Percentiles rank a stretch among this genome's conserved stretches.
Evolutionary conservation across 2,329 filamentous ascomycete genomes (phyloP).

Genomic region (Magnaporthiopsis incrustans): DNA sequence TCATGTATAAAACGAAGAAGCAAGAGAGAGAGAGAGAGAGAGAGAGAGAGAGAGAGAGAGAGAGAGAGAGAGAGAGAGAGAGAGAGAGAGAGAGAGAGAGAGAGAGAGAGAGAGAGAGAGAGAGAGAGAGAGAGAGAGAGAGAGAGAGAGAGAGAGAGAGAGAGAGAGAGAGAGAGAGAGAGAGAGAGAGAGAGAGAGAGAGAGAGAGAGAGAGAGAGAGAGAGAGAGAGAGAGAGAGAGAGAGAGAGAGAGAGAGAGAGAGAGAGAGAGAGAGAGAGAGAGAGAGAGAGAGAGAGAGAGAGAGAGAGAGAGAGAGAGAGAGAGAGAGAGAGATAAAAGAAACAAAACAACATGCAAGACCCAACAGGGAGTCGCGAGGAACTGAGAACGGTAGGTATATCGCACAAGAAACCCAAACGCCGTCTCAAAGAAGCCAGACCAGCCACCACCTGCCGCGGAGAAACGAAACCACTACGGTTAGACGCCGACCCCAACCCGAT

Average conservation of each 20-base stretch:
- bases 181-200: not conserved
- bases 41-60: not conserved
- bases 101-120: not conserved
- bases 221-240: not conserved
- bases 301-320: not conserved
- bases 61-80: not conserved
- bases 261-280: not conserved
- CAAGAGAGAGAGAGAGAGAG: not conserved
- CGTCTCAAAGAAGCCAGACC: slow-evolving; percentile 1
- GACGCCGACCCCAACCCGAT: too few relatives aligned
- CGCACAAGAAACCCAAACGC: not conserved
- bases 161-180: not conserved
- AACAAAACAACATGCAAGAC: not conserved
- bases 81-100: not conserved
- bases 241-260: not conserved
- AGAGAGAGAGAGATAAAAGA: slow-evolving; percentile 1
- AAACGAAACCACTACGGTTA: not conserved
- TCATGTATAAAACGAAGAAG: too few relatives aligned
- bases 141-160: not conserved
- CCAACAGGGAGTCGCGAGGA: not conserved
- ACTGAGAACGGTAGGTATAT: not conserved
- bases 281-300: not conserved
- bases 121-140: not conserved
- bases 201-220: not conserved
- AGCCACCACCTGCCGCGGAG: not conserved